Evolutionary conservation across 768 basidiomycete genomes (phyloP), one percentile per base, ranked within the genome.

Genomic region (Podaxis sp.): DNA sequence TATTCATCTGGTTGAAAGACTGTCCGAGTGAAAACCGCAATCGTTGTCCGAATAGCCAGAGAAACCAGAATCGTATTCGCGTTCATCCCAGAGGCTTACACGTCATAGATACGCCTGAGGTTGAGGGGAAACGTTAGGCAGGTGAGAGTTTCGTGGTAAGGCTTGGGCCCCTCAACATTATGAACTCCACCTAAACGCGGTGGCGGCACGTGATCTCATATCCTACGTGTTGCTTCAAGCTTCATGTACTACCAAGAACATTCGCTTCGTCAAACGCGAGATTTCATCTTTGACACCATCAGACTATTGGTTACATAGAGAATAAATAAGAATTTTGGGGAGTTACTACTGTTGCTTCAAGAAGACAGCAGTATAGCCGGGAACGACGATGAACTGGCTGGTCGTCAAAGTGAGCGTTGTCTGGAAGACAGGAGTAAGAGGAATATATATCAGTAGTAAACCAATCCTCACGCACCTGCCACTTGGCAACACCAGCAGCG

Each of bases 1-100:
- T 91, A 96, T 75, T 99, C 97, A 74, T 99, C 97, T 8, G 97
- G 95, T 73, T 98, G 96, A 73, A 99, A 99, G 77, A 90, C 91
- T 3, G 95, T 93, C 58, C 83, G 82, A 0, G 93, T 95, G 44
- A 77, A 75, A 36, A 96, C 71, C 0, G 93, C 89, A 50, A 92
- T 77, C 7, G 76, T 62, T 56, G 91, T 72, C 51, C 91, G 86
- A 66, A 86, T 69, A 22, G 68, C 58, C 33, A 88, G 60, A n/a
- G 84, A 78, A 56, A 48, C 20, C 20, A 38, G 36, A 11, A 52
- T 58, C 17, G 20, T 52, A 24, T 44, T 48, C 1, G 12, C 44
- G 26, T 56, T 44, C 58, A 59, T 50, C 33, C 58, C 20, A n/a
- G 36, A 4, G n/a, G 10, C 7, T 2, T 24, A 6, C 49, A 46